Base-by-base conservation (phyloP, 2,329 filamentous ascomycete species). In the Nakataea oryzae region DNA sequence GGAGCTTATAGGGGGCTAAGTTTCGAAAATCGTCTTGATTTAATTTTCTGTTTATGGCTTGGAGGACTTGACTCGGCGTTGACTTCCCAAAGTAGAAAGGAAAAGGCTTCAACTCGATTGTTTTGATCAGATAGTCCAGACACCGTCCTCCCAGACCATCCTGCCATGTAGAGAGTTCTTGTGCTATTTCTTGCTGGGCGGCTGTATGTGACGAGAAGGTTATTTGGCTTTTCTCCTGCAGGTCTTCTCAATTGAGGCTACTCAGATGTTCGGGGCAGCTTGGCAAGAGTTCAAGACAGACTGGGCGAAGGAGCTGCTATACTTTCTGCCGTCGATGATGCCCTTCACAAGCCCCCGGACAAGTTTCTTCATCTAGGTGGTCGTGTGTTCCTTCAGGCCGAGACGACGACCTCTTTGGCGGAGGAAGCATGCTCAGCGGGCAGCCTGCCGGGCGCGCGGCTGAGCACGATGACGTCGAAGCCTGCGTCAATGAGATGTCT, bases 331-430 rank as follows among this genome's bases (percentile, higher is more conserved):
- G 17, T 56, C 54, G 29, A 32, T 14, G 21, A 61, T 50, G 27
- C 57, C 60, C 60, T 50, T 61, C 3, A 61, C 17, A 3, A 50
- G 21, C 17, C 21, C 5, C 41, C 41, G 41, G 11, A 50, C 41
- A 4, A 61, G 11, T 13, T 41, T 54, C 60, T 61, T 61, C 29
- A 57, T 27, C 60, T 61, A 54, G 24, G 50, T 26, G 11, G 54
- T 17, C 0, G 70, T 75, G 62, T 76, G 68, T 7, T 70, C 68
- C 68, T 75, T 74, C 17, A 83, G 30, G 0, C 79, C 80, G 1
- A 83, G 29, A 61, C 60, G 32, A 61, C 54, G 24, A 30, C 24
- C 9, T 61, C 60, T 5, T 41, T 57, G 60, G 27, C 55, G 24
- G 21, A 41, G n/a, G 54, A 34, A 6, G 60, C 30, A 14, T 41